Percentiles rank a stretch among this genome's conserved stretches.
phyloP scores from a whole-genome alignment of 78 protist genomes.

The Dictyostelium capitatum region DNA sequence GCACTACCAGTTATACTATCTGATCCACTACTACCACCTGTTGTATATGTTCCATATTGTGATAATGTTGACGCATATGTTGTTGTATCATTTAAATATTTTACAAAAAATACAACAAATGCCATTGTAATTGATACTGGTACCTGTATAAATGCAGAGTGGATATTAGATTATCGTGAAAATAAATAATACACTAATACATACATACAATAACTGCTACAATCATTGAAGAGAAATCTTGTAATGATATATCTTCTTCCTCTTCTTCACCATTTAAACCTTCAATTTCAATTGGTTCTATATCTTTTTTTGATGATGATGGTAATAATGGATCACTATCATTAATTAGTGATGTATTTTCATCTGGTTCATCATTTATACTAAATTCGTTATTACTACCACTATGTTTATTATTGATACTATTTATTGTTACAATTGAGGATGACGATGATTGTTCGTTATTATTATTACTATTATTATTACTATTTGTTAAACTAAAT shows the following conservation, averaged over 20 bases:
- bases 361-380: background rate
- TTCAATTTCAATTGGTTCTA: constrained; percentile 1
- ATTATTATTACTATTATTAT: no score
- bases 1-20: background rate
- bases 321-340: background rate
- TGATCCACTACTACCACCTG: background rate
- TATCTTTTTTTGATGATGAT: background rate
- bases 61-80: background rate
- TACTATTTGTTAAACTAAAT: no score
- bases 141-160: background rate
- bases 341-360: background rate
- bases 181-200: background rate
- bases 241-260: constrained; percentile 62
- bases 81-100: constrained; percentile 7
- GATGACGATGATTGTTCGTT: no score
- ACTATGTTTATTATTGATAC: no score
- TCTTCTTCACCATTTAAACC: constrained; percentile 41
- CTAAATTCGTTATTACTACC: background rate
- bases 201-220: constrained; percentile 40
- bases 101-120: constrained; percentile 24
- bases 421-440: no score
- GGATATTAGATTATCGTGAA: background rate
- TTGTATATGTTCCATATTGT: background rate
- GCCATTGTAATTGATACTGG: background rate
- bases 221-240: constrained; percentile 73